A percentile compares a stretch with the other conserved stretches of the same genome.
Evolutionary conservation across 352 stramenopile genomes (phyloP).

Genomic region (Phytopythium kandeliae): DNA sequence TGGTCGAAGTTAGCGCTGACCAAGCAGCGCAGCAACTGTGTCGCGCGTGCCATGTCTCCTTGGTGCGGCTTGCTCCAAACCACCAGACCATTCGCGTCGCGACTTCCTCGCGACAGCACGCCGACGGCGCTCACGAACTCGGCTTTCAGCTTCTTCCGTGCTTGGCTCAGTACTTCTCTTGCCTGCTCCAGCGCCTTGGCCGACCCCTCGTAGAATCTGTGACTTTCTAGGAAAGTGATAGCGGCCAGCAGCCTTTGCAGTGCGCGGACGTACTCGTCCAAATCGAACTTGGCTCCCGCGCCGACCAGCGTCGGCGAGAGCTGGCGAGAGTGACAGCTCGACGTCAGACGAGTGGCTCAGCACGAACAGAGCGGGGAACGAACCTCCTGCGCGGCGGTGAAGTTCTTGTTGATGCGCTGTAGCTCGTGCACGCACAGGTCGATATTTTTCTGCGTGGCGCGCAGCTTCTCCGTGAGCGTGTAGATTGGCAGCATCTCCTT

Average conservation of each 20-base stretch:
- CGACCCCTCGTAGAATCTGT: constrained; percentile 71
- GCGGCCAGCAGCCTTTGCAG: constrained; percentile 63
- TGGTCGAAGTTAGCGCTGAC: constrained; percentile 48
- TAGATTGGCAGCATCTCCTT: constrained; percentile 81
- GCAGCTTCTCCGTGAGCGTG: constrained; percentile 75
- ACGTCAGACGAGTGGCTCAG: not conserved
- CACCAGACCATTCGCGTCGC: constrained; percentile 13
- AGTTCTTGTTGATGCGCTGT: constrained; percentile 66
- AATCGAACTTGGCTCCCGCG: constrained; percentile 58
- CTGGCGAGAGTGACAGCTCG: constrained; percentile 15
- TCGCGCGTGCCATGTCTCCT: constrained; percentile 40
- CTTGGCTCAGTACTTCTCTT: constrained; percentile 51
- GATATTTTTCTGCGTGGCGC: constrained; percentile 81
- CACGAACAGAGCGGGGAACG: no score
- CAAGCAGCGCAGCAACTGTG: constrained; percentile 60
- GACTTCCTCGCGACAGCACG: constrained; percentile 44
- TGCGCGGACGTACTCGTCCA: constrained; percentile 57
- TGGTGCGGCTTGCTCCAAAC: constrained; percentile 45
- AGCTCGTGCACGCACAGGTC: constrained; percentile 73
- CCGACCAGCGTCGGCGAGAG: constrained; percentile 58
- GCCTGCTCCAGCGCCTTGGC: constrained; percentile 63
- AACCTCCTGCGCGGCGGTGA: constrained; percentile 64
- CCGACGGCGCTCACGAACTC: constrained; percentile 72
- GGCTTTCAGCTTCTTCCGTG: constrained; percentile 52
- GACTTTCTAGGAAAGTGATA: constrained; percentile 62